Evolutionary conservation across 805 yeast genomes (phyloP).

Genomic region (Candida sithepensis): DNA sequence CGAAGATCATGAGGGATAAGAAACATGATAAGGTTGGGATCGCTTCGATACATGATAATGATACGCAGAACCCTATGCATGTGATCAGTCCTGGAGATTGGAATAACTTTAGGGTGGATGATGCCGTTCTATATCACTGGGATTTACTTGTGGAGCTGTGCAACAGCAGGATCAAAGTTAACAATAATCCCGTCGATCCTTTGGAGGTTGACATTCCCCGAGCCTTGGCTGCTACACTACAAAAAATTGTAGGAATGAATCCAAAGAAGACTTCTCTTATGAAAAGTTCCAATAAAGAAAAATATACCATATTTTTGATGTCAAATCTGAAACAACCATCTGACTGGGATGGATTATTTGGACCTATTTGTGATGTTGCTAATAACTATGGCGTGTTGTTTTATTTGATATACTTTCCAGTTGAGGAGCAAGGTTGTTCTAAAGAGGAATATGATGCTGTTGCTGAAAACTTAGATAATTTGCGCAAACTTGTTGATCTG

Average conservation of each 20-base stretch:
- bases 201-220: constrained; percentile 28
- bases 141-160: constrained; percentile 10
- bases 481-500: constrained; percentile 4
- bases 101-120: constrained; percentile 18
- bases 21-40: constrained; percentile 25
- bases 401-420: constrained; percentile 14
- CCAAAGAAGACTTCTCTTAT: constrained; percentile 11
- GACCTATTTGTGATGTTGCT: constrained; percentile 13
- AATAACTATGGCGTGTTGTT: constrained; percentile 13
- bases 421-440: constrained; percentile 1
- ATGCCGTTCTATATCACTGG: constrained; percentile 19
- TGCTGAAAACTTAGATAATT: constrained; percentile 6
- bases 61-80: constrained; percentile 25
- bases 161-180: constrained; percentile 10
- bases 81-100: constrained; percentile 18
- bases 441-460: constrained; percentile 5
- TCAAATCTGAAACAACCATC: constrained; percentile 15
- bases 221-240: constrained; percentile 24
- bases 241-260: constrained; percentile 13
- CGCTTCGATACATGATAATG: constrained; percentile 22
- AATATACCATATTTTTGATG: constrained; percentile 15
- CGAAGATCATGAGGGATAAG: constrained; percentile 25
- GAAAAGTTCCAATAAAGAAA: constrained; percentile 9
- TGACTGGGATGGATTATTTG: constrained; percentile 18
- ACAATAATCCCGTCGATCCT: constrained; percentile 13